Evolutionary conservation across 176 grass and related monocot genomes (phyloP), one percentile per base, ranked within the genome.

Genomic region (Stipa capillata): DNA sequence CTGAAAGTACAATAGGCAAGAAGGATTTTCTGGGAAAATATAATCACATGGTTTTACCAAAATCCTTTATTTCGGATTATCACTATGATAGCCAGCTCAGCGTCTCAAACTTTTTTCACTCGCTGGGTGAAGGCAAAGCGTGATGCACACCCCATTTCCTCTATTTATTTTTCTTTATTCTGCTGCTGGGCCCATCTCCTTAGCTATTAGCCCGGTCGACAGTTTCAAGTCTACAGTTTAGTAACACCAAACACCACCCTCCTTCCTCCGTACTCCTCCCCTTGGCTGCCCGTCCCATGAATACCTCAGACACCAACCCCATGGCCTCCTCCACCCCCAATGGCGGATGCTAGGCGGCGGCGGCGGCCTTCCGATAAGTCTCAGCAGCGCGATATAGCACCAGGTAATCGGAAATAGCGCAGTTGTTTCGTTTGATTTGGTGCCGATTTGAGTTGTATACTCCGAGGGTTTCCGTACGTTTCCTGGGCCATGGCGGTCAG

Each of bases 241-340:
- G 7, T 13, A 41, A 52, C 69, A 50, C 54, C 44, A 54, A 65
- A 53, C 70, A 54, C 60, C 45, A 66, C 73, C 81, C 36, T 56
- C 17, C 65, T 60, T n/a, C n/a, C n/a, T n/a, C n/a, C n/a, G n/a
- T n/a, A n/a, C n/a, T n/a, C n/a, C 27, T 8, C 65, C 21, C 68
- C 17, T 25, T 66, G 47, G 33, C 17, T 29, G 41, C 77, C 33
- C 32, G 23, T 20, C 58, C 73, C 37, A 56, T 35, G 50, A 27
- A 35, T 45, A 45, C 51, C 40, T 59, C 51, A 5, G 15, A n/a
- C 73, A 47, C 20, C 18, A 55, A 47, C 62, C 82, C 45, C 82
- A 77, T 84, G 73, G 31, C 82, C 62, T 5, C 62, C n/a, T 65
- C 71, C 70, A 11, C 59, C 81, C 58, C 47, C 63, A 84, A 84